Evolutionary conservation across 177 flowering plant species (phyloP), one percentile per base, ranked within the genome.

Genomic region (Tripterygium wilfordii): DNA sequence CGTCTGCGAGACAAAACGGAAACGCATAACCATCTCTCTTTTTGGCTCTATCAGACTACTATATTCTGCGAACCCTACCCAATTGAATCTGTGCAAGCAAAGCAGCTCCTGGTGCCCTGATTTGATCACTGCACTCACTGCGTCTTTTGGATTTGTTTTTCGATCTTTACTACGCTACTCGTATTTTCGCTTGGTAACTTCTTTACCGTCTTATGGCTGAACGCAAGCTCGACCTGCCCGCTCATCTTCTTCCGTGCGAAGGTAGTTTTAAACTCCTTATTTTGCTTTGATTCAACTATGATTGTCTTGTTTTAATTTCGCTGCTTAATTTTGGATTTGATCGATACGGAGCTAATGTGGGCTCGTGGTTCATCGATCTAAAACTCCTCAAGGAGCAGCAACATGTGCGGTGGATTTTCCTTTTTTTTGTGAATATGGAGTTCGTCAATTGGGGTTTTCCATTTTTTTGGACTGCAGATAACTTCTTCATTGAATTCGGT

Each of bases 191-290:
- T 10, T 23, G n/a, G n/a, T 21, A 29, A 8, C 36, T n/a, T 16
- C 29, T 22, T 25, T 30, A 46, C 50, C 33, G 42, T 23, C 20
- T 58, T 26, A 80, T 84, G 88, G 75, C 77, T 25, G 79, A 75
- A 42, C 64, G 80, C 38, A 80, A 82, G 69, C 47, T 72, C 50
- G 74, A 75, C 77, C 75, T 80, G n/a, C 78, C 85, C 5, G 85
- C 71, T 32, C 85, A 82, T 76, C 80, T 77, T 55, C 64, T 77
- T 49, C 45, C 65, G n/a, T n/a, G n/a, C n/a, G n/a, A n/a, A n/a
- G n/a, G n/a, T n/a, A n/a, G n/a, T n/a, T n/a, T n/a, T n/a, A n/a
- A n/a, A n/a, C 29, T 50, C 71, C 22, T 74, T 73, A 46, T 46
- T 73, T 19, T 33, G 69, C 46, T 78, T 76, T 67, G 74, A 69